These are phyloP conservation scores for Hymenoscyphus infarciens DNA, from an alignment of 2,329 filamentous ascomycete species.

Conservation along the genomic window DNA sequence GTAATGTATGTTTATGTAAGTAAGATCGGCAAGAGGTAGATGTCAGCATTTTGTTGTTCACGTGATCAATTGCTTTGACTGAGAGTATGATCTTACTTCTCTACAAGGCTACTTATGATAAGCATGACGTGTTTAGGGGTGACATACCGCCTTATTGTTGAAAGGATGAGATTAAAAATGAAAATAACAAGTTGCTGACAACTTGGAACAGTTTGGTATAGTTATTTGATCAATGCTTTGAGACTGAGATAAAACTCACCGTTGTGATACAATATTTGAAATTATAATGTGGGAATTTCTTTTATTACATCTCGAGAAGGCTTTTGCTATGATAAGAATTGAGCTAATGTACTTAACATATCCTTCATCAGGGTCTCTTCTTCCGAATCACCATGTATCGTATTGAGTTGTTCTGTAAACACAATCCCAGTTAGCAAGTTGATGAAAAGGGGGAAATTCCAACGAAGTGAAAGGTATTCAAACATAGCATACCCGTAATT, in stretches of 20 bases:
- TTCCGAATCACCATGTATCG: conserved; percentile 51
- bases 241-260: not conserved
- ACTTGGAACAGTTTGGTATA: too few species aligned
- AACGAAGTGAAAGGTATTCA: not conserved
- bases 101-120: too few species aligned
- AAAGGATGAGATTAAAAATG: too few species aligned
- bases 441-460: not conserved
- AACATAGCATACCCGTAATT: conserved; percentile 52
- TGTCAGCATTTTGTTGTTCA: not conserved
- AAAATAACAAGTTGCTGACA: too few species aligned
- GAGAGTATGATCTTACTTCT: not conserved
- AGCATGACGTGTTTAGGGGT: too few species aligned
- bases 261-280: not conserved
- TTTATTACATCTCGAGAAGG: not conserved
- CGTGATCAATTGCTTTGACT: not conserved
- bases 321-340: conserved; percentile 38
- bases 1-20: not conserved
- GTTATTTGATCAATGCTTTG: not conserved
- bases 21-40: not conserved
- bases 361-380: conserved; percentile 54
- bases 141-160: too few species aligned
- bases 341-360: conserved; percentile 61
- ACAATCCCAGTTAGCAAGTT: not conserved
- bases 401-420: conserved; percentile 55
- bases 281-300: not conserved